Evolutionary conservation across 345 rosid genomes (phyloP).

Genomic region (Citrus sp.): DNA sequence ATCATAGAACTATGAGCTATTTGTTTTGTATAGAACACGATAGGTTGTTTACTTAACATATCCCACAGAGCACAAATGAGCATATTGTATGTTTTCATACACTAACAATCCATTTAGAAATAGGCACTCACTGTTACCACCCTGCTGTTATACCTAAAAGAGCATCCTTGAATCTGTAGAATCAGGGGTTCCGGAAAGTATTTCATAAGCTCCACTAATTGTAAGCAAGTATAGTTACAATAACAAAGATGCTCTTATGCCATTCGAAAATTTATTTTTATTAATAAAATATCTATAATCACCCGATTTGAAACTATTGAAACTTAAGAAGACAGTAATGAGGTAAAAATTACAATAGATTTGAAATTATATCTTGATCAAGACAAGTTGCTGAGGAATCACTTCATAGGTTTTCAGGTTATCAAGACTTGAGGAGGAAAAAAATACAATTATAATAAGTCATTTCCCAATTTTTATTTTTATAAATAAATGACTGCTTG

Average conservation of each 20-base stretch:
- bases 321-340: background rate
- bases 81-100: background rate
- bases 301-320: background rate
- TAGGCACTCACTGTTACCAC: background rate
- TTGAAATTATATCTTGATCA: background rate
- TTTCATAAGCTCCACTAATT: background rate
- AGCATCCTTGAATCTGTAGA: constrained; percentile 1
- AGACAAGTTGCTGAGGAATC: background rate
- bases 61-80: background rate
- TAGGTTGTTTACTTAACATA: background rate
- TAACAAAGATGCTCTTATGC: background rate
- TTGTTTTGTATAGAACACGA: background rate
- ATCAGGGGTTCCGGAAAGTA: background rate
- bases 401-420: background rate
- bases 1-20: background rate
- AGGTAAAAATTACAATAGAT: background rate
- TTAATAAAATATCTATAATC: background rate
- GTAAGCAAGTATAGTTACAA: background rate
- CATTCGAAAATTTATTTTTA: background rate
- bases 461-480: background rate
- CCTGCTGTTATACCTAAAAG: background rate
- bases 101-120: background rate
- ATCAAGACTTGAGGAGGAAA: background rate
- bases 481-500: background rate
- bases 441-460: background rate